Evolutionary conservation across 2,329 filamentous ascomycete genomes (phyloP).

Genomic region (Alternaria sp.): DNA sequence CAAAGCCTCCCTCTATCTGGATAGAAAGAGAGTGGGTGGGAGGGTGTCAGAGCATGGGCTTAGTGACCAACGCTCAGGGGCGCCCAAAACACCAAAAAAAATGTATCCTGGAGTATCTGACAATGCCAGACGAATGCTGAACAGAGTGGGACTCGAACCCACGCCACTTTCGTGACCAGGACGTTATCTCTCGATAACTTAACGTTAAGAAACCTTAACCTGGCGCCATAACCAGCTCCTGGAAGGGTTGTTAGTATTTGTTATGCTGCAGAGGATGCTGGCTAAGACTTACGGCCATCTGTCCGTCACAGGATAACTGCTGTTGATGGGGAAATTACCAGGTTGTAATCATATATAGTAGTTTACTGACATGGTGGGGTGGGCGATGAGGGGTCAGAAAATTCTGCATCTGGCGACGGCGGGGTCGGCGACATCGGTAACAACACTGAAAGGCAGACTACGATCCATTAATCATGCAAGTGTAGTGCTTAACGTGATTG

Average conservation of each 20-base stretch:
- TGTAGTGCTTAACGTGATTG: background rate
- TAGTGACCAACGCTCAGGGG: background rate
- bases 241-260: too few relatives aligned
- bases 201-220: conserved; percentile 37
- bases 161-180: conserved; percentile 29
- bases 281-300: conserved; percentile 4
- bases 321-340: too few relatives aligned
- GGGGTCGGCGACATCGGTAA: background rate
- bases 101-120: conserved; percentile 26
- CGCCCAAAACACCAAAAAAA: conserved; percentile 17
- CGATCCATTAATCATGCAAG: background rate
- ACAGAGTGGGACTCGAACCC: conserved; percentile 51
- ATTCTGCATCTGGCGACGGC: background rate
- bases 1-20: background rate
- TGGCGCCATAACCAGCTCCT: conserved; percentile 40
- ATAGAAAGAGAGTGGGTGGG: background rate
- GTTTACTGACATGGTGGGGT: background rate
- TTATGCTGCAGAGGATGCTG: too few relatives aligned
- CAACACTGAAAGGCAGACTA: background rate
- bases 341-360: background rate
- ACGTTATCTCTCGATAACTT: too few relatives aligned
- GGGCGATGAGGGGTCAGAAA: background rate
- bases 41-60: background rate
- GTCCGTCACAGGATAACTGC: background rate
- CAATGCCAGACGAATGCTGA: conserved; percentile 40